Conservation (phyloP, 2,329 filamentous ascomycete genomes). For the Cyphellophora attinorum region DNA sequence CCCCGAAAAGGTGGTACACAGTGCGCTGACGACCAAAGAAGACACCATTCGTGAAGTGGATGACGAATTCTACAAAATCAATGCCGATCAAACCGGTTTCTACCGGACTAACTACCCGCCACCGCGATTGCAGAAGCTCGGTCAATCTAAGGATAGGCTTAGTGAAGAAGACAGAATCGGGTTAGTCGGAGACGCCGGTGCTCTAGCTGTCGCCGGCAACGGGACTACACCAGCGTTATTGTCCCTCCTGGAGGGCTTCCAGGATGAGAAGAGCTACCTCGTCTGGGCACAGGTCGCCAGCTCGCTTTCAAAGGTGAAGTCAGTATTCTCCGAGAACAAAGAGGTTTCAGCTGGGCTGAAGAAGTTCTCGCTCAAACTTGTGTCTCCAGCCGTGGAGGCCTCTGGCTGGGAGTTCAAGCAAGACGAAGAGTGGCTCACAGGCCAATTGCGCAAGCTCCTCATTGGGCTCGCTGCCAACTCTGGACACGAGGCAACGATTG, state of each 20-base stretch:
- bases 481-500: slow-evolving; percentile 60
- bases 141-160: slow-evolving; percentile 64
- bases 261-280: slow-evolving; percentile 70
- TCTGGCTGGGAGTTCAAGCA: slow-evolving; percentile 79
- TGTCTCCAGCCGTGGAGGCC: slow-evolving; percentile 63
- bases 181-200: slow-evolving; percentile 78
- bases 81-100: slow-evolving; percentile 78
- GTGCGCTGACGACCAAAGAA: slow-evolving; percentile 65
- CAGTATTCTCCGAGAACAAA: slow-evolving; percentile 73
- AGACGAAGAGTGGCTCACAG: slow-evolving; percentile 70
- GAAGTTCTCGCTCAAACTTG: slow-evolving; percentile 66
- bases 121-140: slow-evolving; percentile 70
- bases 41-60: slow-evolving; percentile 58
- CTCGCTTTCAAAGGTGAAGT: slow-evolving; percentile 66
- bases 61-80: slow-evolving; percentile 88
- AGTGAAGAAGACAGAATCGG: slow-evolving; percentile 86
- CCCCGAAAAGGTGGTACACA: slow-evolving; percentile 51
- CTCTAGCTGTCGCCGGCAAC: slow-evolving; percentile 79
- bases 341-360: slow-evolving; percentile 63
- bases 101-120: slow-evolving; percentile 91
- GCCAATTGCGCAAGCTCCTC: slow-evolving; percentile 73
- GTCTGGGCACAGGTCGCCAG: slow-evolving; percentile 82
- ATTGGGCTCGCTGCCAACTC: slow-evolving; percentile 65
- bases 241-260: slow-evolving; percentile 76
- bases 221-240: slow-evolving; percentile 73